Evolutionary conservation across 495 filamentous ascomycete species (phyloP).

Genomic region (Xylaria flabelliformis): DNA sequence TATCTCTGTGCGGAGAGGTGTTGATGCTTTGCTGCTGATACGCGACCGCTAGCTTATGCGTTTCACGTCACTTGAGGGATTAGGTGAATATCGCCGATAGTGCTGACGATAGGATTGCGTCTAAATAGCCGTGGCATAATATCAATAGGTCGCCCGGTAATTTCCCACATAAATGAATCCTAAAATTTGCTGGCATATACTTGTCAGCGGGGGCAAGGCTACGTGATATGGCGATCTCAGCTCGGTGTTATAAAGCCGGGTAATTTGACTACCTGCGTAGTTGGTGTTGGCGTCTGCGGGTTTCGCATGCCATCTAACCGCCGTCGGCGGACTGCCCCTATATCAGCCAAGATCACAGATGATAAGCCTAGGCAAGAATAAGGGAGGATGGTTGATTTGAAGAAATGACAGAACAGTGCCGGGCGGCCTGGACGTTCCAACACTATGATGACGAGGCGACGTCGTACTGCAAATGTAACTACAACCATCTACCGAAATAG

Average conservation of each 20-base stretch:
- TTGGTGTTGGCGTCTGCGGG: slow-evolving; percentile 12
- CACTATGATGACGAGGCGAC: not conserved
- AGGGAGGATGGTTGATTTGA: not conserved
- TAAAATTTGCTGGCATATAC: slow-evolving; percentile 12
- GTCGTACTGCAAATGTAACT: not conserved
- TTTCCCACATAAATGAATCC: slow-evolving; percentile 24
- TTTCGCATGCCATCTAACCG: not conserved
- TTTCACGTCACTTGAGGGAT: not conserved
- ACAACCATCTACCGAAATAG: slow-evolving; percentile 19
- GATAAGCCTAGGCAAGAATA: not conserved
- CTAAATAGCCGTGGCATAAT: slow-evolving; percentile 26
- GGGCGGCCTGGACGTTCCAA: not conserved
- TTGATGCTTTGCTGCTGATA: slow-evolving; percentile 6
- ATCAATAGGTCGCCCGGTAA: slow-evolving; percentile 19
- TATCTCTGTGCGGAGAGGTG: not conserved
- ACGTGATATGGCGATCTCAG: slow-evolving; percentile 24
- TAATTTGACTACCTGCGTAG: slow-evolving; percentile 18
- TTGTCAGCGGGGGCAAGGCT: slow-evolving; percentile 19
- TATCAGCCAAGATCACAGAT: slow-evolving; percentile 4
- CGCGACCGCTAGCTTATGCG: not conserved
- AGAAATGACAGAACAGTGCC: not conserved
- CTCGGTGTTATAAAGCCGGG: slow-evolving; percentile 20
- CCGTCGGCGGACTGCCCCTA: not conserved
- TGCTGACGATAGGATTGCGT: slow-evolving; percentile 6
- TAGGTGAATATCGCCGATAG: not conserved